A percentile compares a stretch with the other conserved stretches of the same genome.
phyloP scores from a whole-genome alignment of 192 early-diverging fungal species.

The Linnemannia elongata region DNA sequence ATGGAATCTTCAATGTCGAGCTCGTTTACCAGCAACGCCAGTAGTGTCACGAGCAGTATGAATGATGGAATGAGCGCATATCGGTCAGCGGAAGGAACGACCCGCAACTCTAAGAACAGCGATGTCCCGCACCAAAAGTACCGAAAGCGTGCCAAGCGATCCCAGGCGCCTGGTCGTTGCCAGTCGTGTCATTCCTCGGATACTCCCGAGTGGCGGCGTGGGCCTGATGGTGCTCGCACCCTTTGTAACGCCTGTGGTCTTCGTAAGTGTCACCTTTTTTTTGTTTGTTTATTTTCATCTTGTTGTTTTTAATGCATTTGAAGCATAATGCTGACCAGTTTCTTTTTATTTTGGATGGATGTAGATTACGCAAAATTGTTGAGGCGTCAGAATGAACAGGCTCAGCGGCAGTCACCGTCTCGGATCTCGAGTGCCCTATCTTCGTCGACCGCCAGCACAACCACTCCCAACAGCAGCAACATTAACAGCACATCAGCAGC shows the following conservation, averaged over 20 bases:
- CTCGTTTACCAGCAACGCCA: neutral
- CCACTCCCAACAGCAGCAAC: neutral
- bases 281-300: neutral
- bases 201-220: slow-evolving; percentile 96
- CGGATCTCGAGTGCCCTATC: neutral
- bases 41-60: neutral
- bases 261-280: slow-evolving; percentile 67
- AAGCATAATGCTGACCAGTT: neutral
- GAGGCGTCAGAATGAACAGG: slow-evolving; percentile 35
- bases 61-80: neutral
- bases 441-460: neutral
- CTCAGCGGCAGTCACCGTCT: neutral
- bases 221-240: slow-evolving; percentile 90
- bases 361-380: slow-evolving; percentile 49
- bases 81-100: neutral
- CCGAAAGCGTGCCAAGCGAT: slow-evolving; percentile 59
- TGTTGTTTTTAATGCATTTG: neutral
- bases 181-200: slow-evolving; percentile 87
- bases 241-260: slow-evolving; percentile 97
- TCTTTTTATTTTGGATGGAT: neutral
- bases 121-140: slow-evolving; percentile 42
- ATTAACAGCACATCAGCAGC: neutral
- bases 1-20: neutral
- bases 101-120: slow-evolving; percentile 13
- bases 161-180: slow-evolving; percentile 76